Evolutionary conservation across 306 rosid genomes (phyloP), one percentile per base, ranked within the genome.

Genomic region (Acmispon strigosus): DNA sequence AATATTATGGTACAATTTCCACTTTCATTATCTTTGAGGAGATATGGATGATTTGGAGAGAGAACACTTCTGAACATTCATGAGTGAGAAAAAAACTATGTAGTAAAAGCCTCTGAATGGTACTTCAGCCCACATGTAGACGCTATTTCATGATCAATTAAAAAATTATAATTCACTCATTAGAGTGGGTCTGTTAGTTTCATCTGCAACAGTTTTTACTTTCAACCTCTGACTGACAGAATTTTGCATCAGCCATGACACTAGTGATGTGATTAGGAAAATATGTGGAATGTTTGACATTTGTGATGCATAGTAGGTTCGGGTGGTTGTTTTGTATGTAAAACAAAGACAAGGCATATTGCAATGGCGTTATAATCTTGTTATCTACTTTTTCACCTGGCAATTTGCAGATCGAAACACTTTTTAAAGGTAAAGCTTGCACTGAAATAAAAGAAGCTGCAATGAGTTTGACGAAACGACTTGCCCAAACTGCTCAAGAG

Each of bases 401-500:
- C 53, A 74, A 8, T 64, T 64, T 82, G 79, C 88, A 94, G 97
- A 91, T 94, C 59, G 91, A 89, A 69, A 70, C 86, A 53, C 88
- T 87, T 71, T 94, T 94, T 78, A 84, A 80, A 77, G 99, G 96
- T 62, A 87, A 91, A 80, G 88, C 95, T 57, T 91, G 99, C 80
- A 61, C 62, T 27, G 95, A 78, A 76, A 91, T 91, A 56, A 84
- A 86, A 85, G 99, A 91, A 52, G 92, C 90, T 16, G 96, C 97
- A 7, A 76, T 78, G 70, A 57, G 92, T 81, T 61, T 94, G 88
- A 87, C 99, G 32, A 94, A 91, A 87, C 84, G 85, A 53, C 95
- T 94, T 61, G 97, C 99, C 16, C 95, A 83, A 84, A 91, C 96
- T 2, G 97, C 97, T 2, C 90, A 91, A 72, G 94, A 89, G 48